Evolutionary conservation across 352 stramenopile genomes (phyloP).

Genomic region (Elongisporangium prolatum): DNA sequence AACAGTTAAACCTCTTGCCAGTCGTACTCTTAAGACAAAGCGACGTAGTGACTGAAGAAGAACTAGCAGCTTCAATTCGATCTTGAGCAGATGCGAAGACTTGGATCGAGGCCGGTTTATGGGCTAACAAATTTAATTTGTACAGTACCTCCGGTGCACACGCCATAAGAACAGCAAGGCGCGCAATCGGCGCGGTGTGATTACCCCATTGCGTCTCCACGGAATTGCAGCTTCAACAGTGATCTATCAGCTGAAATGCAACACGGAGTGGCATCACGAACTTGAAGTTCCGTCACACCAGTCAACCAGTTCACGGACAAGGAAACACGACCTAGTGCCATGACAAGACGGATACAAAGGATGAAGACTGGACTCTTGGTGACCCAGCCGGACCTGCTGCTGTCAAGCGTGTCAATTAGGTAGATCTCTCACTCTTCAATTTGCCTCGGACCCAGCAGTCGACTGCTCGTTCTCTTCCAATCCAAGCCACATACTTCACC

Average conservation of each 20-base stretch:
- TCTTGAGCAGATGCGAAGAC: neutral
- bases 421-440: neutral
- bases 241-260: neutral
- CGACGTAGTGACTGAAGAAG: neutral
- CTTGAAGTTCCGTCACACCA: neutral
- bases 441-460: neutral
- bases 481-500: neutral
- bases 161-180: neutral
- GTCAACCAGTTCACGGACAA: neutral
- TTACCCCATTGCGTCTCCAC: neutral
- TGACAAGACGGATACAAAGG: neutral
- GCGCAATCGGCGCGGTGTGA: neutral
- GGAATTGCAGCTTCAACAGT: neutral
- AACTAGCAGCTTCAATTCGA: neutral
- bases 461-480: neutral
- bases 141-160: neutral
- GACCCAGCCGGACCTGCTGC: neutral
- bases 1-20: neutral
- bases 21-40: neutral
- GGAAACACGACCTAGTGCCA: neutral
- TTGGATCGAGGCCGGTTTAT: neutral
- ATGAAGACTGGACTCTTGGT: neutral
- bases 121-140: neutral
- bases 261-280: neutral
- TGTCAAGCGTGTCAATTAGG: neutral